phyloP scores from a whole-genome alignment of 108 stramenopile species.

The Nitzschia inconspicua region DNA sequence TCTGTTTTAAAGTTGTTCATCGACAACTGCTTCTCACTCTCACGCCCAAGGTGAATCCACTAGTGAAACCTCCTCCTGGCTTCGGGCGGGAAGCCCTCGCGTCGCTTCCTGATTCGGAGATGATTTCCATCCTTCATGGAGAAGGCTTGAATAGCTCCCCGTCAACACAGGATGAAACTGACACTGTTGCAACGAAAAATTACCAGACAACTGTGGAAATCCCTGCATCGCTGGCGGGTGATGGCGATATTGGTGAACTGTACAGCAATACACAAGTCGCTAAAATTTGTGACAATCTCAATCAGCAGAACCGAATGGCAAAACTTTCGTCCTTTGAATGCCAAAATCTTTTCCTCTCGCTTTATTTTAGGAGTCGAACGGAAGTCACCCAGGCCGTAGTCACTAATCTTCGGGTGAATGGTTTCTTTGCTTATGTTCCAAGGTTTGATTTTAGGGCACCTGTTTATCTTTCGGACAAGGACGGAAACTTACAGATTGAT shows the following conservation, averaged over 20 bases:
- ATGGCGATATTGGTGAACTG: slow-evolving; percentile 10
- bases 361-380: slow-evolving; percentile 47
- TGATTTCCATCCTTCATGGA: slow-evolving; percentile 35
- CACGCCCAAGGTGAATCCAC: background rate
- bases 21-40: slow-evolving; percentile 41
- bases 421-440: slow-evolving; percentile 55
- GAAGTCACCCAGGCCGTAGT: slow-evolving; percentile 50
- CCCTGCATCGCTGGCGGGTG: background rate
- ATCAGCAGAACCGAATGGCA: slow-evolving; percentile 48
- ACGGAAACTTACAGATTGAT: slow-evolving; percentile 48
- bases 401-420: slow-evolving; percentile 36
- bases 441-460: slow-evolving; percentile 52
- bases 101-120: slow-evolving; percentile 31
- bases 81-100: slow-evolving; percentile 3
- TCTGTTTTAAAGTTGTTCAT: too few species aligned
- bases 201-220: background rate
- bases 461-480: slow-evolving; percentile 47
- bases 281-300: slow-evolving; percentile 49
- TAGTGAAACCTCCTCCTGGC: background rate
- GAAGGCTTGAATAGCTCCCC: slow-evolving; percentile 16
- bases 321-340: slow-evolving; percentile 66
- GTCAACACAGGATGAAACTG: background rate
- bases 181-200: background rate
- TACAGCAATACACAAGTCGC: slow-evolving; percentile 19
- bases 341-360: slow-evolving; percentile 52